Evolutionary conservation across 441 rosid species (phyloP), one percentile per base, ranked within the genome.

Genomic region (Geranium incanum): DNA sequence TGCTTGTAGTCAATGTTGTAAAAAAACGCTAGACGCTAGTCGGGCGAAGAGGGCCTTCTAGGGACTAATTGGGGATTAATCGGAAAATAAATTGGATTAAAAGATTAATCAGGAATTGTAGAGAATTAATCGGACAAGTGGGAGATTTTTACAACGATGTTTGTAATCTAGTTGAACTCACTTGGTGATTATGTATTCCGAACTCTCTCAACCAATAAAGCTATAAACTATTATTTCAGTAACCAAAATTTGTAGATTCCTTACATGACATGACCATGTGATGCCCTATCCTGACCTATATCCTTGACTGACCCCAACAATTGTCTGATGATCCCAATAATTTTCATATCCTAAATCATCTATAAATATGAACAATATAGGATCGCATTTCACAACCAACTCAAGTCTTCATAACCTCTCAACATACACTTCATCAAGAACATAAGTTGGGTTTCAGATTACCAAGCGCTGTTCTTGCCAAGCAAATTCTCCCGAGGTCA

Each of bases 381-480:
- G 64, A 57, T 57, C 64, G 16, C 64, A 18, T 16, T 18, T 57
- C 64, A 57, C 28, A 57, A 15, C 28, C 64, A 57, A 57, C 64
- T 57, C 64, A 18, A 57, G 64, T 18, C 64, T 18, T 52, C 60
- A 52, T 52, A 52, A 15, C 60, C 60, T 52, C 6, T 52, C 60
- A 15, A 52, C 0, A n/a, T 3, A 52, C 19, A 15, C 60, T 16
- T 4, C 8, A 16, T 18, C 64, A 57, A 57, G 11, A 57, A 57
- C 64, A 18, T 18, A 57, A 16, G 3, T 16, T 57, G 64, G 64
- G 64, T 6, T 57, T 57, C 19, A 23, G 64, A 18, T 18, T 57
- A 18, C 64, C 64, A 16, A 33, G 64, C 19, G 64, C 64, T 18
- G 18, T 57, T 18, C 64, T 57, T 15, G 64, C 64, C 18, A 57